A percentile compares a stretch with the other conserved stretches of the same genome.
These are phyloP conservation scores for Yarrowia osloensis DNA, from an alignment of 805 yeast genomes.

Conservation along the genomic window DNA sequence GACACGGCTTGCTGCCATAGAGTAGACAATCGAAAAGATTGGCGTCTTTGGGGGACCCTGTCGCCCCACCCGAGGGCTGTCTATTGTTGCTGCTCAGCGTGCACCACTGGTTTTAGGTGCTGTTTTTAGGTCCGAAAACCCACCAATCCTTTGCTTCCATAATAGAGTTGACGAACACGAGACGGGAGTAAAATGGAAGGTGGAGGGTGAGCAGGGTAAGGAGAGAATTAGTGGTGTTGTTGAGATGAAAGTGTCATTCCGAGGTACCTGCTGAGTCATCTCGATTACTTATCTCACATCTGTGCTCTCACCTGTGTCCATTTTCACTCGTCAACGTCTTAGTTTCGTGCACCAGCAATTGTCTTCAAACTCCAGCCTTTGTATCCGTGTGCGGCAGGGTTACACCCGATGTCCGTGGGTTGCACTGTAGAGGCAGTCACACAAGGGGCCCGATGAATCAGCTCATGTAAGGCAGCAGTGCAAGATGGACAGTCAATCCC, in stretches of 20 bases:
- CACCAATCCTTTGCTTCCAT: neutral
- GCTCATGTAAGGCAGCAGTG: neutral
- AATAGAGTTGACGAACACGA: neutral
- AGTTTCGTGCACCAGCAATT: too few species aligned
- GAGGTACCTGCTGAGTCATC: too few species aligned
- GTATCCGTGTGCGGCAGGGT: neutral
- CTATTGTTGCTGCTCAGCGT: neutral
- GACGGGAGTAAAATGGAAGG: too few species aligned
- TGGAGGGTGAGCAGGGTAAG: too few species aligned
- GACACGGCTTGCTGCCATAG: neutral
- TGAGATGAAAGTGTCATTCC: too few species aligned
- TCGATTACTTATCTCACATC: too few species aligned
- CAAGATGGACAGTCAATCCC: neutral
- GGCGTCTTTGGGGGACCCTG: too few species aligned
- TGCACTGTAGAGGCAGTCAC: neutral
- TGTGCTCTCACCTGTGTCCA: too few species aligned
- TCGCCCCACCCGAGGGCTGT: too few species aligned
- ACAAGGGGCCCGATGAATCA: neutral
- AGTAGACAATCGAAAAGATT: neutral
- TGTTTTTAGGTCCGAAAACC: neutral
- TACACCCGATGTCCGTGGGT: neutral
- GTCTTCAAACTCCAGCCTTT: slow-evolving; percentile 13
- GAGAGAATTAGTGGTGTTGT: too few species aligned
- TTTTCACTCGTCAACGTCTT: too few species aligned
- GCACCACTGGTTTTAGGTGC: neutral